A percentile compares a stretch with the other conserved stretches of the same genome.
phyloP scores from a whole-genome alignment of 257 asterid genomes.

The Solanum sparsipilum region DNA sequence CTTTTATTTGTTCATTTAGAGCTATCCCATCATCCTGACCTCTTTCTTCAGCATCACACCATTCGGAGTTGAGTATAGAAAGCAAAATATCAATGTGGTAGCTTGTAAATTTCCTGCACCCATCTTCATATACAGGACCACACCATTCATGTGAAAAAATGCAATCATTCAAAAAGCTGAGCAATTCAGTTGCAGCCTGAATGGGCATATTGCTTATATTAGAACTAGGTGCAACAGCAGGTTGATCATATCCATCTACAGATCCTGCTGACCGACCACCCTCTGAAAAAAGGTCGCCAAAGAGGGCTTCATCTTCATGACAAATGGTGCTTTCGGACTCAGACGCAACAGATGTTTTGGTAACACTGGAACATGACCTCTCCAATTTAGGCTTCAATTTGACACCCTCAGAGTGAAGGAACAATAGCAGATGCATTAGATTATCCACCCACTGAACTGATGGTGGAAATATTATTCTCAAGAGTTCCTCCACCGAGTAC shows the following conservation, averaged over 20 bases:
- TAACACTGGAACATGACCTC: conserved; percentile 48
- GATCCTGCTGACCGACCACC: conserved; percentile 85
- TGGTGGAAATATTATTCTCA: conserved; percentile 54
- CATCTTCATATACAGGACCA: conserved; percentile 47
- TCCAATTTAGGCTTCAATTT: conserved; percentile 69
- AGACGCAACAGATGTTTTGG: conserved; percentile 52
- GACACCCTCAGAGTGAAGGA: conserved; percentile 79
- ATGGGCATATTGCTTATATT: conserved; percentile 59
- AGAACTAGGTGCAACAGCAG: conserved; percentile 41
- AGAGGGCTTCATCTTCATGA: conserved; percentile 94
- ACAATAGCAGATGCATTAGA: conserved; percentile 53
- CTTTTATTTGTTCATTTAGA: conserved; percentile 51
- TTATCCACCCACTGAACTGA: conserved; percentile 71
- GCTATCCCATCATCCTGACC: conserved; percentile 24
- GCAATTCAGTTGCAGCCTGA: conserved; percentile 70
- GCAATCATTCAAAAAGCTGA: conserved; percentile 47
- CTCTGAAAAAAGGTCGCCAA: conserved; percentile 98
- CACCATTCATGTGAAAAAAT: conserved; percentile 75
- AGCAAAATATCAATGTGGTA: conserved; percentile 54
- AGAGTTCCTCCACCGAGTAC: conserved; percentile 53
- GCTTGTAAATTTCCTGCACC: conserved; percentile 40
- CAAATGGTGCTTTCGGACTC: conserved; percentile 67
- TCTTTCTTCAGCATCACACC: conserved; percentile 45
- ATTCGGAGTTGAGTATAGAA: conserved; percentile 47
- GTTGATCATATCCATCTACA: conserved; percentile 69